Percentiles rank a stretch among this genome's conserved stretches.
Conservation (phyloP, 129 eudicot species). For the Sambucus nigra region DNA sequence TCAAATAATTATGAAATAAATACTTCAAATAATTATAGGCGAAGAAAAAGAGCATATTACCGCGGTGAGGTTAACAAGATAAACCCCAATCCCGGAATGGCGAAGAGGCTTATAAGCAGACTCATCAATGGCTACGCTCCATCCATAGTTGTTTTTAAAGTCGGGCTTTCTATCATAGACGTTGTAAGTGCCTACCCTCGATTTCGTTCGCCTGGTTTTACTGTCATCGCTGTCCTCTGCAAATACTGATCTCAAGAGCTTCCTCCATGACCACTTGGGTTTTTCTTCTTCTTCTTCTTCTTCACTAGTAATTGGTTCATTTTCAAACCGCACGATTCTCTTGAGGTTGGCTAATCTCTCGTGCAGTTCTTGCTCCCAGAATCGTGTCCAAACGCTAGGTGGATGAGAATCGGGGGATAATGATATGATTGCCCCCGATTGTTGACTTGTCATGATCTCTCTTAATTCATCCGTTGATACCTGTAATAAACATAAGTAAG, state of each 20-base stretch:
- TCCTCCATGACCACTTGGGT: slow-evolving; percentile 36
- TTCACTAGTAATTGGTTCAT: neutral
- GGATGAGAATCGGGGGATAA: slow-evolving; percentile 31
- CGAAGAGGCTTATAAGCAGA: slow-evolving; percentile 46
- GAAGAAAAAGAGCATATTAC: slow-evolving; percentile 16
- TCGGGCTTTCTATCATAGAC: slow-evolving; percentile 40
- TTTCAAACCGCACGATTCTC: slow-evolving; percentile 15
- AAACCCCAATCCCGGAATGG: slow-evolving; percentile 43
- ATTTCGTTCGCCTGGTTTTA: neutral
- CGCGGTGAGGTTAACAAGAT: slow-evolving; percentile 74
- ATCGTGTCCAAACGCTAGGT: slow-evolving; percentile 42
- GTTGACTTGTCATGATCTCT: slow-evolving; percentile 37
- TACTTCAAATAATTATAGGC: neutral
- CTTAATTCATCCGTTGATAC: slow-evolving; percentile 36
- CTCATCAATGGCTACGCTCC: slow-evolving; percentile 49
- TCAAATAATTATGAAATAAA: neutral
- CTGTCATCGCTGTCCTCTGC: slow-evolving; percentile 6
- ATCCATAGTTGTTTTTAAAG: slow-evolving; percentile 71
- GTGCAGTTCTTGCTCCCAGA: slow-evolving; percentile 28
- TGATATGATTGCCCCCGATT: slow-evolving; percentile 53
- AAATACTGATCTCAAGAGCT: slow-evolving; percentile 22
- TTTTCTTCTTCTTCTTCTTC: slow-evolving; percentile 7
- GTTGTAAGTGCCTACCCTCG: slow-evolving; percentile 45
- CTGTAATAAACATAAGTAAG: no score
- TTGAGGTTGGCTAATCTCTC: slow-evolving; percentile 36